These are phyloP conservation scores for Funneliformis mosseae DNA, from an alignment of 192 early-diverging fungal genomes.

Conservation along the genomic window DNA sequence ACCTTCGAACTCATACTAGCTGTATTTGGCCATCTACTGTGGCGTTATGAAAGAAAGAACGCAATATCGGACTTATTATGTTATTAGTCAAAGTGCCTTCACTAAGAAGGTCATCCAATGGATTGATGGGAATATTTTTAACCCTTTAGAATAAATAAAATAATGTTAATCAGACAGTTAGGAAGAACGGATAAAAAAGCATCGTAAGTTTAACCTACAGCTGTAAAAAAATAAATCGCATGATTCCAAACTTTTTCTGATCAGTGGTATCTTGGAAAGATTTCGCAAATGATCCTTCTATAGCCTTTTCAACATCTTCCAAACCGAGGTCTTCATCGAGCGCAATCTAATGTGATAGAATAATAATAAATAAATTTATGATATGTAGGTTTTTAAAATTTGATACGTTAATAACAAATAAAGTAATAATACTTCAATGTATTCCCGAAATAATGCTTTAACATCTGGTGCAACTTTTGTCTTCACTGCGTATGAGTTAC, in stretches of 20 bases:
- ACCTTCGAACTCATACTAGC: no score
- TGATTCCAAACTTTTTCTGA: neutral
- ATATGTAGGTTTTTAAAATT: no score
- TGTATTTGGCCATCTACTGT: no score
- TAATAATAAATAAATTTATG: neutral
- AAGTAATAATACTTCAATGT: no score
- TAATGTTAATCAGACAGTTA: neutral
- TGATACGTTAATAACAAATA: no score
- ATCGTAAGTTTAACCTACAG: constrained; percentile 1
- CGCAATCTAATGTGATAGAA: neutral
- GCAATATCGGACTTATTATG: no score
- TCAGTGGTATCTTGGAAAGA: neutral
- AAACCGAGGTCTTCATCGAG: constrained; percentile 3
- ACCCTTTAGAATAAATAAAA: neutral
- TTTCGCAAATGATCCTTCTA: constrained; percentile 24
- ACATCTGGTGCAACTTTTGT: no score
- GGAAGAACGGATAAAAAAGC: neutral
- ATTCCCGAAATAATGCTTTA: no score
- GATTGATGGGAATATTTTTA: no score
- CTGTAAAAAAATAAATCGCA: constrained; percentile 15
- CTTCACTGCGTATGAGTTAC: no score
- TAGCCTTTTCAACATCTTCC: neutral
- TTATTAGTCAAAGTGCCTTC: constrained; percentile 23
- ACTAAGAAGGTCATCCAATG: constrained; percentile 17
- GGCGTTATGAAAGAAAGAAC: no score